Percentiles rank a stretch among this genome's conserved stretches.
Conservation (phyloP, 768 basidiomycete genomes). For the Leucocoprinus sp. region DNA sequence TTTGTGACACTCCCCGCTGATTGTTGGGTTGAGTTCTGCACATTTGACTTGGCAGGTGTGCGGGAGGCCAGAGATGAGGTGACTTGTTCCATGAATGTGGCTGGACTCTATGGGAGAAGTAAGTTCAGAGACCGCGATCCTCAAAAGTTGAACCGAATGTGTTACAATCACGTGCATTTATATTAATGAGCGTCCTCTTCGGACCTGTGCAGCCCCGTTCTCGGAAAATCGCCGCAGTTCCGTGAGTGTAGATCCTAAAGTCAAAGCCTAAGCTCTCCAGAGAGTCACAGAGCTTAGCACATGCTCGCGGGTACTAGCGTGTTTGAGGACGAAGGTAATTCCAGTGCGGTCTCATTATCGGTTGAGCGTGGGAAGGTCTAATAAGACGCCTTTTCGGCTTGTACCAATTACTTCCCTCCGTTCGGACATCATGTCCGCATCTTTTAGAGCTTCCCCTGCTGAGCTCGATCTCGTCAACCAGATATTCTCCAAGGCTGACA, state of each 20-base stretch:
- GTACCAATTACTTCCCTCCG: slow-evolving; percentile 12
- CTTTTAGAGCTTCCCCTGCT: slow-evolving; percentile 37
- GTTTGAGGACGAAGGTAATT: not conserved
- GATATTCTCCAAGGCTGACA: slow-evolving; percentile 67
- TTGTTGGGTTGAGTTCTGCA: slow-evolving; percentile 44
- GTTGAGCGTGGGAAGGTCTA: slow-evolving; percentile 10
- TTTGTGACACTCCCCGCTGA: slow-evolving; percentile 76
- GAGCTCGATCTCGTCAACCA: slow-evolving; percentile 58
- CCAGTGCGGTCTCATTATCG: not conserved
- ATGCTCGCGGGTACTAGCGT: not conserved
- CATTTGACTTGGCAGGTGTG: slow-evolving; percentile 47
- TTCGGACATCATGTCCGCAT: slow-evolving; percentile 32
- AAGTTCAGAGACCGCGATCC: not conserved
- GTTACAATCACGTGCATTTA: slow-evolving; percentile 5
- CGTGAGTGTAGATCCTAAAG: not conserved
- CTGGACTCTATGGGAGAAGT: too few species aligned
- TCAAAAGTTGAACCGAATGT: slow-evolving; percentile 2
- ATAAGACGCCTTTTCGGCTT: slow-evolving; percentile 7
- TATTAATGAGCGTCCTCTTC: not conserved
- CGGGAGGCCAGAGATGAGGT: slow-evolving; percentile 57
- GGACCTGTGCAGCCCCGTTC: not conserved
- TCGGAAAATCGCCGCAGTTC: not conserved
- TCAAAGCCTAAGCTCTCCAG: not conserved
- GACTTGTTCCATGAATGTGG: slow-evolving; percentile 83
- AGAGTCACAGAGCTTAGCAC: not conserved